phyloP scores from a whole-genome alignment of 495 filamentous ascomycete species.

The Penicillium riverlandense region DNA sequence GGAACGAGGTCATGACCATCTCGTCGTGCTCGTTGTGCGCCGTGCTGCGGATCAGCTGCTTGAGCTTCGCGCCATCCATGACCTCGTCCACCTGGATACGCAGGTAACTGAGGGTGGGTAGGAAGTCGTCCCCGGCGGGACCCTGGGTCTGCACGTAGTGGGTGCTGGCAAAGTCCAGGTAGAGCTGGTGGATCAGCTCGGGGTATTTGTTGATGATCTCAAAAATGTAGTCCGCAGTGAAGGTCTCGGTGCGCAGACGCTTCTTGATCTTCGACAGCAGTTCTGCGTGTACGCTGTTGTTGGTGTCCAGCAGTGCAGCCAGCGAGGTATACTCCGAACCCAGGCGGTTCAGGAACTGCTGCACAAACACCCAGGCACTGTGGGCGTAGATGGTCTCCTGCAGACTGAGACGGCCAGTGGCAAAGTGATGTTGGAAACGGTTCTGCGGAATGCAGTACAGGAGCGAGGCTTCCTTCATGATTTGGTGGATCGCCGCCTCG shows the following conservation, averaged over 20 bases:
- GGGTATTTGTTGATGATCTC: conserved; percentile 95
- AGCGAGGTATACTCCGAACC: conserved; percentile 88
- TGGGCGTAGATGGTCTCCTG: conserved; percentile 97
- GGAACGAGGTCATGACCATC: conserved; percentile 97
- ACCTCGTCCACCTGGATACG: conserved; percentile 67
- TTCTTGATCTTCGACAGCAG: conserved; percentile 94
- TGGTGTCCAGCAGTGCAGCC: conserved; percentile 69
- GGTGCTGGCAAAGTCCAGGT: conserved; percentile 83
- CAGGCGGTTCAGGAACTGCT: conserved; percentile 93
- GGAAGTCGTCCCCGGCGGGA: conserved; percentile 58
- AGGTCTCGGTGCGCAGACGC: conserved; percentile 89
- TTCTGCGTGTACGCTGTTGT: conserved; percentile 78
- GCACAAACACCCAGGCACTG: conserved; percentile 93
- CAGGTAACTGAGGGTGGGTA: conserved; percentile 74
- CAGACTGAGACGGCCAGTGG: conserved; percentile 78
- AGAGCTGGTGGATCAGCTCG: conserved; percentile 77
- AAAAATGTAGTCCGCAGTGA: conserved; percentile 93
- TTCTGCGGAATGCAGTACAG: conserved; percentile 98
- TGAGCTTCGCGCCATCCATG: conserved; percentile 69
- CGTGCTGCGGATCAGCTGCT: conserved; percentile 71
- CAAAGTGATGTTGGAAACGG: conserved; percentile 85
- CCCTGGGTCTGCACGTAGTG: conserved; percentile 84
- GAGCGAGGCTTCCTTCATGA: conserved; percentile 95
- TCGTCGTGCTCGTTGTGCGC: conserved; percentile 91
- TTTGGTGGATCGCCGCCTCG: conserved; percentile 93